Evolutionary conservation across 306 rosid genomes (phyloP).

Genomic region (Luffa aegyptiaca): DNA sequence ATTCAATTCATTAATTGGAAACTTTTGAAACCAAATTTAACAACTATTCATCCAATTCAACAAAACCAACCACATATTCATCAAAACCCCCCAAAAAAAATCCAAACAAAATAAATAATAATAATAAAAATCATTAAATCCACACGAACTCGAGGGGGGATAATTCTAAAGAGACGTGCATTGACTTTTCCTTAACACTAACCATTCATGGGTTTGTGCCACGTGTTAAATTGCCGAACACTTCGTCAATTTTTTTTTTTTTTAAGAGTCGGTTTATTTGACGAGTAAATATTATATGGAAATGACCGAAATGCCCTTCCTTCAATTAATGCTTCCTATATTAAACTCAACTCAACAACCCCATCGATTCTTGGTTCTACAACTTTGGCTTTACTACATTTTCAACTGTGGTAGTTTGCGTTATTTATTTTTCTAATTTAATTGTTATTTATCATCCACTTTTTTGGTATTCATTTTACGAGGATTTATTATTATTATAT

Average conservation of each 20-base stretch:
- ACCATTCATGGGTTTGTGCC: not conserved
- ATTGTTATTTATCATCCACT: not conserved
- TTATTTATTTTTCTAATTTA: not conserved
- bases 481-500: not conserved
- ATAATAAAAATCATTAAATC: too few relatives aligned
- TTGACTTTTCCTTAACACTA: not conserved
- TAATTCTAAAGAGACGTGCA: not conserved
- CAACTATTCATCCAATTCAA: not conserved
- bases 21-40: not conserved
- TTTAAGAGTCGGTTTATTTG: not conserved
- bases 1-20: not conserved
- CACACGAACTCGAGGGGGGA: not conserved
- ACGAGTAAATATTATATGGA: not conserved
- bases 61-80: not conserved
- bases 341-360: not conserved
- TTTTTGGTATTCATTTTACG: not conserved
- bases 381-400: not conserved
- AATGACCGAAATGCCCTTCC: not conserved
- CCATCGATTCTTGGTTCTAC: not conserved
- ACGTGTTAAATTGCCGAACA: not conserved
- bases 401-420: not conserved
- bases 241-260: not conserved
- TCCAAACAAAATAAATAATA: too few relatives aligned
- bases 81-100: not conserved
- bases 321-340: not conserved